Evolutionary conservation across 768 basidiomycete species (phyloP), one percentile per base, ranked within the genome.

Genomic region (Naematelia encephala): DNA sequence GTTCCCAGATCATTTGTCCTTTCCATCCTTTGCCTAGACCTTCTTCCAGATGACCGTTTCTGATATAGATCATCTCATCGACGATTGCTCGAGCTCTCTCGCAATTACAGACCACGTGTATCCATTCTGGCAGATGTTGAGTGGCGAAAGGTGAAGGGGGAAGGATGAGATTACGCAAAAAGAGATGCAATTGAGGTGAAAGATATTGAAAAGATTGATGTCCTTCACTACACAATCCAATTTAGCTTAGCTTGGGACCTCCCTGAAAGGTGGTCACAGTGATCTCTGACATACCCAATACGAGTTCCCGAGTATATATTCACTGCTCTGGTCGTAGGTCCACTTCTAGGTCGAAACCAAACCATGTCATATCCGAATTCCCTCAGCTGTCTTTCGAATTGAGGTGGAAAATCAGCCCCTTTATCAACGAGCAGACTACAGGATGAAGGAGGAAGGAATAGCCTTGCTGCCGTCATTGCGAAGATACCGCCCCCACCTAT

Each of bases 201-300:
- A 70, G 51, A 54, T 74, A 74, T 51, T 57, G 49, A 62, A 74
- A 74, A 3, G 67, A 63, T 45, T 74, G 72, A 57, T 69, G 72
- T 0, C 72, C 72, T 56, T 69, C 66, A 5, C 72, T 74, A 10
- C 14, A 28, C 5, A 30, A 5, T 52, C 51, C 34, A n/a, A n/a
- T 21, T 4, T 11, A 43, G 11, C 39, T 43, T 19, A 43, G 12
- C 11, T 12, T 19, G 19, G 39, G 11, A 43, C 39, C 12, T 12
- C 11, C 12, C 19, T 11, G 39, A 43, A 43, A n/a, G 19, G 19
- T 43, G 39, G 19, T 12, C 25, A 21, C n/a, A 56, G 42, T 39
- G 51, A 46, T 5, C 22, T 46, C 14, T 2, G 19, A 62, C 62
- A 30, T 51, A 71, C 72, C 72, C 72, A 21, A 69, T 64, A 2